Percentiles rank a stretch among this genome's conserved stretches.
Conservation (phyloP, 768 basidiomycete genomes). For the Hygrophorus russula region DNA sequence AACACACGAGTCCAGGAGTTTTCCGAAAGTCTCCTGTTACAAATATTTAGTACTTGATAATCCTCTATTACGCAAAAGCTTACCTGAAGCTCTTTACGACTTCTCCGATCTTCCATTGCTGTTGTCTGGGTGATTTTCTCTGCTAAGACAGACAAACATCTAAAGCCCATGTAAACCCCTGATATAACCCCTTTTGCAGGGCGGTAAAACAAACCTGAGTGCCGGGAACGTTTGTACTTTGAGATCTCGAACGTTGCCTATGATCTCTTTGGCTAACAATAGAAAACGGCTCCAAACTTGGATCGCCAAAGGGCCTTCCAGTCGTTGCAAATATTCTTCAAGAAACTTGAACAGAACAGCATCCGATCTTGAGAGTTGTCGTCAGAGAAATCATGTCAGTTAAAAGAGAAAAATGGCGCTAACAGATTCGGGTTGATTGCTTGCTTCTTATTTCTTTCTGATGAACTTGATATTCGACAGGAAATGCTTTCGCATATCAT, state of each 20-base stretch:
- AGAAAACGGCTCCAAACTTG: conserved; percentile 86
- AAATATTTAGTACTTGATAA: background rate
- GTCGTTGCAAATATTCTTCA: conserved; percentile 68
- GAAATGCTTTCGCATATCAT: conserved; percentile 81
- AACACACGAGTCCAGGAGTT: conserved; percentile 73
- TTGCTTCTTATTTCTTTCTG: conserved; percentile 52
- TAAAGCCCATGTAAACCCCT: too few relatives aligned
- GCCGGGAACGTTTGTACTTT: conserved; percentile 61
- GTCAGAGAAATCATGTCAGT: background rate
- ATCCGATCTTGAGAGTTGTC: conserved; percentile 44
- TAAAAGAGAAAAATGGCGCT: conserved; percentile 15
- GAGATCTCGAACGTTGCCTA: conserved; percentile 54
- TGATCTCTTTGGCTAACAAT: conserved; percentile 68
- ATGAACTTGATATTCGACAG: conserved; percentile 38
- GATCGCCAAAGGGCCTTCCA: conserved; percentile 86
- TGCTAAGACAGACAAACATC: conserved; percentile 67
- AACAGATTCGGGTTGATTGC: conserved; percentile 59
- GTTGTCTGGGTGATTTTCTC: conserved; percentile 84
- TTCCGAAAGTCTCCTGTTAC: conserved; percentile 70
- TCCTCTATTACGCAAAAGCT: background rate
- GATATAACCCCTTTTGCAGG: too few relatives aligned
- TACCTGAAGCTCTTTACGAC: conserved; percentile 85
- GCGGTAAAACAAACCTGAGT: conserved; percentile 44
- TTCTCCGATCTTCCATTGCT: conserved; percentile 79
- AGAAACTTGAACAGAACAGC: conserved; percentile 72